These are phyloP conservation scores for Stephanocyclus meneghinianus DNA, from an alignment of 352 stramenopile species.

Conservation along the genomic window DNA sequence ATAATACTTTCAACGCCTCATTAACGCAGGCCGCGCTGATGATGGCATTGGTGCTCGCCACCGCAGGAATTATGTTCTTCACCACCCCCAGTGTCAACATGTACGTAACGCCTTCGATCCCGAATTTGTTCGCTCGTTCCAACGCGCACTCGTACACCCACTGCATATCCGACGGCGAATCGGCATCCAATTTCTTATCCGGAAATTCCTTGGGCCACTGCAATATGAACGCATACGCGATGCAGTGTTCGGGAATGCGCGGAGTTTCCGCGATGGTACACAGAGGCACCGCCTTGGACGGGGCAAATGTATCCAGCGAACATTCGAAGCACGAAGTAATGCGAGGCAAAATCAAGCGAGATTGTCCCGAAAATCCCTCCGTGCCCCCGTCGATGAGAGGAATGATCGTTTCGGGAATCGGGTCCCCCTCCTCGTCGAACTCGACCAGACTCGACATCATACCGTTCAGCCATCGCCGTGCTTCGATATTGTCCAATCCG, in stretches of 20 bases:
- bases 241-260: slow-evolving; percentile 94
- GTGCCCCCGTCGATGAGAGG: slow-evolving; percentile 98
- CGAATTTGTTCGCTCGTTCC: slow-evolving; percentile 90
- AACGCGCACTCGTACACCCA: slow-evolving; percentile 92
- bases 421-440: slow-evolving; percentile 86
- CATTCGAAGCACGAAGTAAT: slow-evolving; percentile 99
- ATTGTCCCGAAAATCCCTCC: slow-evolving; percentile 96
- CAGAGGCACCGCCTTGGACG: slow-evolving; percentile 93
- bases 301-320: slow-evolving; percentile 94
- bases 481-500: slow-evolving; percentile 97
- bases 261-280: slow-evolving; percentile 98
- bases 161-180: slow-evolving; percentile 95
- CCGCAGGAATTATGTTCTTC: slow-evolving; percentile 98
- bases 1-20: slow-evolving; percentile 95
- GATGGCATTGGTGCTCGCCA: slow-evolving; percentile 96
- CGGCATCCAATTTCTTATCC: slow-evolving; percentile 93
- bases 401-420: slow-evolving; percentile 89
- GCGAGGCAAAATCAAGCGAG: slow-evolving; percentile 94
- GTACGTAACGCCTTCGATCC: slow-evolving; percentile 95
- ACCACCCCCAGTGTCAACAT: slow-evolving; percentile 95
- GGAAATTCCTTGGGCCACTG: slow-evolving; percentile 93
- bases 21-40: slow-evolving; percentile 94
- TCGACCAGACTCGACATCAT: slow-evolving; percentile 92
- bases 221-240: slow-evolving; percentile 95
- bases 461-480: slow-evolving; percentile 93